Percentiles rank a stretch among this genome's conserved stretches.
These are phyloP conservation scores for Chaetomium strumarium DNA, from an alignment of 2,329 filamentous ascomycete species.

Conservation along the genomic window DNA sequence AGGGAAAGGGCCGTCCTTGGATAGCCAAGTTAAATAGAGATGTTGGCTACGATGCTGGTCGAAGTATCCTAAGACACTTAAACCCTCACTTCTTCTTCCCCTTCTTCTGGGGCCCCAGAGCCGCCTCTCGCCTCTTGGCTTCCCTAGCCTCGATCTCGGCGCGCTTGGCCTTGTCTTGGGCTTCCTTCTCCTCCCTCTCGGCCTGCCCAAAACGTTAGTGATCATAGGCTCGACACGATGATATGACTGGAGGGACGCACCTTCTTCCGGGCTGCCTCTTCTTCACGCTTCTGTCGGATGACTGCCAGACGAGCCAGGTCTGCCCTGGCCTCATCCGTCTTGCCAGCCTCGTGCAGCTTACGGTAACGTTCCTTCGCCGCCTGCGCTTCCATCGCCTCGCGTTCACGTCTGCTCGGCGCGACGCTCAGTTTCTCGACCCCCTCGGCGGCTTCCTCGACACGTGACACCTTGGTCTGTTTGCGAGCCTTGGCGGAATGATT, in stretches of 20 bases:
- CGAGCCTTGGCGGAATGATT: slow-evolving; percentile 78
- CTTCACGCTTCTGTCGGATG: slow-evolving; percentile 80
- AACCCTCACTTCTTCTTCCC: slow-evolving; percentile 35
- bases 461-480: slow-evolving; percentile 45
- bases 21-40: neutral
- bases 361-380: slow-evolving; percentile 86
- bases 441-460: slow-evolving; percentile 47
- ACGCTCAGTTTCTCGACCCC: slow-evolving; percentile 51
- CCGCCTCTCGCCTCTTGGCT: slow-evolving; percentile 50
- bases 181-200: slow-evolving; percentile 53
- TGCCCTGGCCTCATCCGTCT: slow-evolving; percentile 90
- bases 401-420: slow-evolving; percentile 45
- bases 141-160: slow-evolving; percentile 50
- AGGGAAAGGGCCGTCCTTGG: neutral
- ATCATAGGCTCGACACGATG: neutral
- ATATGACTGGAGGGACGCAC: slow-evolving; percentile 41
- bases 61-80: neutral
- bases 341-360: slow-evolving; percentile 88
- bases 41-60: neutral
- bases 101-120: slow-evolving; percentile 40
- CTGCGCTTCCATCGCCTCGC: slow-evolving; percentile 75
- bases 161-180: slow-evolving; percentile 42
- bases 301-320: slow-evolving; percentile 78
- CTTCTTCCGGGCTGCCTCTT: slow-evolving; percentile 75
- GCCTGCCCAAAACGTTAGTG: slow-evolving; percentile 37